Base-by-base conservation (phyloP, 306 rosid genomes). In the Cicer chorassanicum region DNA sequence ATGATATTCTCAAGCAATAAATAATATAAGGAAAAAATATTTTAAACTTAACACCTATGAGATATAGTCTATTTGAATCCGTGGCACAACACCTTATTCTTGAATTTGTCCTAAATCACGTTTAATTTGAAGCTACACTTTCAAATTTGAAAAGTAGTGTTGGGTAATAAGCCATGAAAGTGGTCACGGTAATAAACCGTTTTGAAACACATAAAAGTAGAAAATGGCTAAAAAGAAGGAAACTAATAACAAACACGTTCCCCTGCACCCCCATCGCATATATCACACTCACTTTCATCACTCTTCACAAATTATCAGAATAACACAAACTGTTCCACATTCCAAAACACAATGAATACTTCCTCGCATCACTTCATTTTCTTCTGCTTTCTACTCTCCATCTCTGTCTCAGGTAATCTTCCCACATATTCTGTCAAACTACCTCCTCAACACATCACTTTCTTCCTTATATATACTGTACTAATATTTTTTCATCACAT, bases 221-320 rank as follows among this genome's bases (percentile, higher is more conserved):
- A 39, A 76, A 76, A 72, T 82, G 80, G 82, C 89, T 84, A 70
- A 75, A 83, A 76, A 48, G 15, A 62, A 74, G 84, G 85, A 79
- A 38, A 69, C 16, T 41, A 34, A 53, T 12, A 1, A 34, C 45
- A 38, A 38, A 44, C 82, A 42, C 57, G 29, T 40, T 48, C 72
- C 2, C 54, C 3, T 43, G 6, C 41, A 78, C 42, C 72, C 40
- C 29, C 24, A 56, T 19, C 5, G 40, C 54, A 41, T 19, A 9
- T 44, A 55, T 8, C 18, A 6, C n/a, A 40, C 3, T 9, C 60
- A 59, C 34, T 42, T 9, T 6, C 45, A 59, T 29, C 70, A 65
- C 2, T n/a, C 7, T 21, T 29, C 0, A 62, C 3, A 41, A 21
- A 2, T 40, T 51, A 50, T 14, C 24, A 39, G 12, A 51, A 6